Conservation (phyloP, 1,284 basidiomycete genomes). For the Pseudozyma sp. region DNA sequence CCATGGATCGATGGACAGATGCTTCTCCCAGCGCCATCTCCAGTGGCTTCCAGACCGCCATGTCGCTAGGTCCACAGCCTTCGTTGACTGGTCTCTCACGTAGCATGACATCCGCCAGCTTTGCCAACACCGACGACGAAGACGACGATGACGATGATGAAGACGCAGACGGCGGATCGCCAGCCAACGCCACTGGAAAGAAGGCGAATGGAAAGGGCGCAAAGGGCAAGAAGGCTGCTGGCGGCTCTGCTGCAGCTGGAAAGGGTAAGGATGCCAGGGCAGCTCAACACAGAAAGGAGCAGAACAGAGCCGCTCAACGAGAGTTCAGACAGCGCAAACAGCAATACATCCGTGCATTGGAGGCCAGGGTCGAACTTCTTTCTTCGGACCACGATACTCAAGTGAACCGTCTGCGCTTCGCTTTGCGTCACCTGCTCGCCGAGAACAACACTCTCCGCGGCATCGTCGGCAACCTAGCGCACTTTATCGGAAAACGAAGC, state of each 20-base stretch:
- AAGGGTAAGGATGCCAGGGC: conserved; percentile 43
- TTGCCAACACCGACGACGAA: conserved; percentile 41
- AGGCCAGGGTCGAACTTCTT: conserved; percentile 60
- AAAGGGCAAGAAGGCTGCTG: conserved; percentile 22
- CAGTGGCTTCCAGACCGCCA: conserved; percentile 54
- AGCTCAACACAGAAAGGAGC: conserved; percentile 55
- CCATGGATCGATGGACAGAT: conserved; percentile 58
- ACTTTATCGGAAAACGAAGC: conserved; percentile 54
- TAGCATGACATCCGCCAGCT: conserved; percentile 14
- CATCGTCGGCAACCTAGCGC: conserved; percentile 50
- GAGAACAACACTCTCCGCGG: conserved; percentile 61
- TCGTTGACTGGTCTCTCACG: conserved; percentile 18
- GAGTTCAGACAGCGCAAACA: conserved; percentile 65
- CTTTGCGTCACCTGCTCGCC: conserved; percentile 52
- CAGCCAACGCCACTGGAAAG: conserved; percentile 18
- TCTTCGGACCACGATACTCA: conserved; percentile 63
- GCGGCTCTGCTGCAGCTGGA: conserved; percentile 16
- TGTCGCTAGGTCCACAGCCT: conserved; percentile 59
- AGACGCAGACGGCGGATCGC: conserved; percentile 34
- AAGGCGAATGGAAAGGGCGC: conserved; percentile 28
- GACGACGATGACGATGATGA: conserved; percentile 53
- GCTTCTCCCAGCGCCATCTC: conserved; percentile 55
- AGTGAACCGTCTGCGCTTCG: conserved; percentile 57
- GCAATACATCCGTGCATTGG: conserved; percentile 63
- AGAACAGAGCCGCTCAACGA: conserved; percentile 62